Evolutionary conservation across 2,329 filamentous ascomycete species (phyloP).

Genomic region (Diaporthe ilicicola): DNA sequence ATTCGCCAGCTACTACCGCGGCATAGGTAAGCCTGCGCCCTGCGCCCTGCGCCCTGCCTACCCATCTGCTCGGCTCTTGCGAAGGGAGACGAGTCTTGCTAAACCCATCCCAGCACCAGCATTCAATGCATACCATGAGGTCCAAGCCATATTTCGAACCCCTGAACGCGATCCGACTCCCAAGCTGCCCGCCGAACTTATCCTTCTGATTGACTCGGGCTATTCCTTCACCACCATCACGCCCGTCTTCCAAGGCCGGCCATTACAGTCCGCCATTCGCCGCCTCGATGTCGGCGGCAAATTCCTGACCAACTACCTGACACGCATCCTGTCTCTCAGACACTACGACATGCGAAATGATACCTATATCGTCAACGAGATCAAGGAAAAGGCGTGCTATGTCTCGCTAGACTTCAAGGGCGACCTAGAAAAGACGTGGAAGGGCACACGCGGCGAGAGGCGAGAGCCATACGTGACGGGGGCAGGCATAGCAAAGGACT

Average conservation of each 20-base stretch:
- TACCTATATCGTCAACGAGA: conserved; percentile 90
- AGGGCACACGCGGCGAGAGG: conserved; percentile 71
- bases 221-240: conserved; percentile 94
- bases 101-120: conserved; percentile 63
- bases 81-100: background rate
- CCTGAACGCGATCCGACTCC: conserved; percentile 51
- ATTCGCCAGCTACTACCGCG: conserved; percentile 85
- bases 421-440: conserved; percentile 88
- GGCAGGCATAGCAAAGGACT: conserved; percentile 81
- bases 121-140: conserved; percentile 84
- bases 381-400: conserved; percentile 91
- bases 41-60: conserved; percentile 18
- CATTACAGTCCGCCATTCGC: conserved; percentile 82
- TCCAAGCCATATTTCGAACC: conserved; percentile 74
- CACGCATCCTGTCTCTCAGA: conserved; percentile 86
- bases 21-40: conserved; percentile 61
- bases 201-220: conserved; percentile 90
- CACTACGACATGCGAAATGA: conserved; percentile 98
- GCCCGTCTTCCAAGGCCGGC: conserved; percentile 81
- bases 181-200: conserved; percentile 73
- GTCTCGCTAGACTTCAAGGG: conserved; percentile 78
- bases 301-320: conserved; percentile 90
- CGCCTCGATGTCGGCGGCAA: conserved; percentile 93
- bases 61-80: background rate
- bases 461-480: conserved; percentile 58